Base-by-base conservation (phyloP, 2,329 filamentous ascomycete genomes). In the Alternaria hordeiaustralica region DNA sequence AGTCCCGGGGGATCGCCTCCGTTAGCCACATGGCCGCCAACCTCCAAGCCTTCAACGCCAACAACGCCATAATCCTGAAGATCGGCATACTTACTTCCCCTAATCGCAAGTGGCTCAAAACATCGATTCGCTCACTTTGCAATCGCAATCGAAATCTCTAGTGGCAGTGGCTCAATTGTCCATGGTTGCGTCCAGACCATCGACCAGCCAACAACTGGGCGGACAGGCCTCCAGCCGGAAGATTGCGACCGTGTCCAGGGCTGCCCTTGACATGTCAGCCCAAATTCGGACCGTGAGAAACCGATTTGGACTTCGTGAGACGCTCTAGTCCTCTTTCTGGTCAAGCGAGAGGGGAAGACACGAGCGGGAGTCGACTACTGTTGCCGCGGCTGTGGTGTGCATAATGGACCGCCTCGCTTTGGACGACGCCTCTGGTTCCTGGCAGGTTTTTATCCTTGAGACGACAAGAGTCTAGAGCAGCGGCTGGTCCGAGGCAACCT, bases 281-380 rank as follows among this genome's bases (percentile, higher is more conserved):
- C 49, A 33, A 53, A 62, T 59, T 62, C 60, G 60, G 60, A 43
- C 60, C 60, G 55, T 43, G 9, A 26, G 12, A 12, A 58, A n/a
- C 47, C 43, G 18, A 45, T 62, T 51, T 41, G 28, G 58, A 50
- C 46, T 20, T 53, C 13, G 43, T 62, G 49, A 58, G 55, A 62
- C 43, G 43, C 20, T 13, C 60, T 62, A 62, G 47, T 46, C n/a
- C 60, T 59, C 23, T 23, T 59, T 62, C 6, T 54, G 47, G 55
- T 47, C 58, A 59, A 36, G 23, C 43, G 49, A 28, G 18, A 59
- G 47, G 21, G 45, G 25, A 54, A 36, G 15, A 43, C 21, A 49
- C 55, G 45, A 45, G 28, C 60, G 60, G 55, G 43, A 28, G 23
- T 20, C 33, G 18, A 28, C 41, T 20, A 62, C 45, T 41, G 49